Percentiles rank a stretch among this genome's conserved stretches.
Conservation (phyloP, 192 early-diverging fungal species). For the Coemansia sp. region DNA sequence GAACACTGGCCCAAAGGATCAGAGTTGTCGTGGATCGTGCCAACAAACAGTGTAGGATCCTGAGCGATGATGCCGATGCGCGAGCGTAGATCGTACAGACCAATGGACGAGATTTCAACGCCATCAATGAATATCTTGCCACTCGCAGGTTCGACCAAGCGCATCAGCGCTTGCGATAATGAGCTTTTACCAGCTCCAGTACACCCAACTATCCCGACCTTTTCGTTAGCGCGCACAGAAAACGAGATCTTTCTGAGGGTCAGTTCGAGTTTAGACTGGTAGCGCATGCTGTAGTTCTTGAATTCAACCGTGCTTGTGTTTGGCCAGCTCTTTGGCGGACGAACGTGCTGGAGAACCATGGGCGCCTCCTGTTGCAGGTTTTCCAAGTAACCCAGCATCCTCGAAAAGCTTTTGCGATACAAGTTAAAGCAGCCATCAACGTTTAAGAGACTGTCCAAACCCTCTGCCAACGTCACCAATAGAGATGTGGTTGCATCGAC, state of each 20-base stretch:
- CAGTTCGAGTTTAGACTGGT: not conserved
- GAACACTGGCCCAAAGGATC: too few relatives aligned
- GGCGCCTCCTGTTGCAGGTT: conserved; percentile 57
- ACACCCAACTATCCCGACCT: too few relatives aligned
- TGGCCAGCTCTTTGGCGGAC: conserved; percentile 65
- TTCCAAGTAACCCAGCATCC: not conserved
- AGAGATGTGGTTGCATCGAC: too few relatives aligned
- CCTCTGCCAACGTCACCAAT: too few relatives aligned
- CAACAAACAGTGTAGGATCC: conserved; percentile 68
- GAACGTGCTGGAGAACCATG: conserved; percentile 54
- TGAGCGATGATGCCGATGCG: conserved; percentile 65
- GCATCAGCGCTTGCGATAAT: conserved; percentile 63
- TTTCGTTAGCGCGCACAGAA: conserved; percentile 55
- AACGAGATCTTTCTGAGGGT: conserved; percentile 51
- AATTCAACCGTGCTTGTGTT: conserved; percentile 63
- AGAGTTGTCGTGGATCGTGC: conserved; percentile 67
- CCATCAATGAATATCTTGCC: conserved; percentile 64
- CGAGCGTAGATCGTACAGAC: conserved; percentile 61
- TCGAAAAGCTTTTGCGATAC: not conserved
- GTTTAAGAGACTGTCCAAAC: not conserved
- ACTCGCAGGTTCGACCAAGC: conserved; percentile 60
- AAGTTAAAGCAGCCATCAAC: not conserved
- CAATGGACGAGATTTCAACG: conserved; percentile 55
- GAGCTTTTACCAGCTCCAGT: too few relatives aligned
- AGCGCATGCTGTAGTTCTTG: conserved; percentile 23